Percentiles rank a stretch among this genome's conserved stretches.
These are phyloP conservation scores for Epichloe brachyelytri DNA, from an alignment of 2,329 filamentous ascomycete species.

Conservation along the genomic window DNA sequence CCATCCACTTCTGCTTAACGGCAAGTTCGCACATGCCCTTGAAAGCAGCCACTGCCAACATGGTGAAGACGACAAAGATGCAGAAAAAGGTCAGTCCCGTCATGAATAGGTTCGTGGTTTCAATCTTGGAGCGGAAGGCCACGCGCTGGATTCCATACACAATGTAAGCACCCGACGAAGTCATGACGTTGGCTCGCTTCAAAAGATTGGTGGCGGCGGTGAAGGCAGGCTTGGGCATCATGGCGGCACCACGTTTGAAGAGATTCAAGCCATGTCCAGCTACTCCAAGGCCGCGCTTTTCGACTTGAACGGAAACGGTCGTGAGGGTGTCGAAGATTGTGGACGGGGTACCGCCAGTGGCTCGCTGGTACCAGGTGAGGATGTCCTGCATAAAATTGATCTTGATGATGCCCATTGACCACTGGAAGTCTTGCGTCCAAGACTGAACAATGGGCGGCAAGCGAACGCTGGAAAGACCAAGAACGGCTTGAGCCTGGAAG, in stretches of 20 bases:
- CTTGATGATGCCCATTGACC: conserved; percentile 92
- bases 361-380: conserved; percentile 90
- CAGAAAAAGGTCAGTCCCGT: conserved; percentile 84
- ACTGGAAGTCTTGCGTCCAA: conserved; percentile 97
- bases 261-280: conserved; percentile 29
- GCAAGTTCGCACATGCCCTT: conserved; percentile 70
- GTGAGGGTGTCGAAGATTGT: conserved; percentile 63
- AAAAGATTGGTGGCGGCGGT: conserved; percentile 25
- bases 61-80: conserved; percentile 64
- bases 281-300: conserved; percentile 42
- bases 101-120: conserved; percentile 85
- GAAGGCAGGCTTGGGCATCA: conserved; percentile 31
- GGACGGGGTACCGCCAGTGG: conserved; percentile 76
- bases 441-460: conserved; percentile 80
- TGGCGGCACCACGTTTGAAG: conserved; percentile 41
- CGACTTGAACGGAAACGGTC: conserved; percentile 69
- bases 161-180: conserved; percentile 40
- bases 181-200: conserved; percentile 43
- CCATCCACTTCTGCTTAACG: conserved; percentile 64
- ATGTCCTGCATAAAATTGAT: conserved; percentile 79
- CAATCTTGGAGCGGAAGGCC: conserved; percentile 63
- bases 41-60: conserved; percentile 61
- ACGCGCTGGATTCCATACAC: conserved; percentile 82
- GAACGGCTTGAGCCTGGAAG: conserved; percentile 87
- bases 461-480: conserved; percentile 69